phyloP scores from a whole-genome alignment of 2,329 filamentous ascomycete genomes.

The Xylaria sp. region DNA sequence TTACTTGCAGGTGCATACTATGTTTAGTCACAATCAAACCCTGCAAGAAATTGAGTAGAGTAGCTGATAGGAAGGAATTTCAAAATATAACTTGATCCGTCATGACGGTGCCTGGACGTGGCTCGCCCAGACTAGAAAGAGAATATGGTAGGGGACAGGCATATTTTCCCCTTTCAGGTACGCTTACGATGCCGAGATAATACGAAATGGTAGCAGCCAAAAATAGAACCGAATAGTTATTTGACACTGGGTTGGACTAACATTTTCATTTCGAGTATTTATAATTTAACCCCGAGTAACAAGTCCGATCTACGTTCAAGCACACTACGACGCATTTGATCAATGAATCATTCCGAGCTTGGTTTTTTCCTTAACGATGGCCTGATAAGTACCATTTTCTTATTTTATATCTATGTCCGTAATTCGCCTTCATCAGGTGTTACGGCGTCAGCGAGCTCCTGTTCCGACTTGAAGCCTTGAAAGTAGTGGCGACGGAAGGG shows the following conservation, averaged over 20 bases:
- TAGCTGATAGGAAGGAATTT: too few species aligned
- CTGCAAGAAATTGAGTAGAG: neutral
- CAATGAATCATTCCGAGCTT: neutral
- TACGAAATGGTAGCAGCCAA: neutral
- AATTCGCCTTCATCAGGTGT: slow-evolving; percentile 6
- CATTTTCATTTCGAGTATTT: too few species aligned
- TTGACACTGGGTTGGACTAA: too few species aligned
- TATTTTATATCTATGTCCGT: slow-evolving; percentile 7
- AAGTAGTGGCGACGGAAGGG: slow-evolving; percentile 66
- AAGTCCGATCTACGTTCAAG: neutral
- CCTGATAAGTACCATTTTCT: too few species aligned
- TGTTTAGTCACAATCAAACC: neutral
- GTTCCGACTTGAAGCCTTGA: slow-evolving; percentile 54
- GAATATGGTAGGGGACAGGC: neutral
- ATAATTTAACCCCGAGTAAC: neutral
- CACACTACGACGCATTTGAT: neutral
- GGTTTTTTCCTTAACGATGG: neutral
- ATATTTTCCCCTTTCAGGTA: neutral
- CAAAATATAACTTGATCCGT: neutral
- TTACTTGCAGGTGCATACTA: slow-evolving; percentile 11
- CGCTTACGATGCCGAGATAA: neutral
- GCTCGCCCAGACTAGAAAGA: neutral
- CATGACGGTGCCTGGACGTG: slow-evolving; percentile 4
- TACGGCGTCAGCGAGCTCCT: slow-evolving; percentile 22
- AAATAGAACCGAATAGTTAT: neutral